Percentiles rank a stretch among this genome's conserved stretches.
Evolutionary conservation across 257 asterid genomes (phyloP).

Genomic region (Solanum neorickii): DNA sequence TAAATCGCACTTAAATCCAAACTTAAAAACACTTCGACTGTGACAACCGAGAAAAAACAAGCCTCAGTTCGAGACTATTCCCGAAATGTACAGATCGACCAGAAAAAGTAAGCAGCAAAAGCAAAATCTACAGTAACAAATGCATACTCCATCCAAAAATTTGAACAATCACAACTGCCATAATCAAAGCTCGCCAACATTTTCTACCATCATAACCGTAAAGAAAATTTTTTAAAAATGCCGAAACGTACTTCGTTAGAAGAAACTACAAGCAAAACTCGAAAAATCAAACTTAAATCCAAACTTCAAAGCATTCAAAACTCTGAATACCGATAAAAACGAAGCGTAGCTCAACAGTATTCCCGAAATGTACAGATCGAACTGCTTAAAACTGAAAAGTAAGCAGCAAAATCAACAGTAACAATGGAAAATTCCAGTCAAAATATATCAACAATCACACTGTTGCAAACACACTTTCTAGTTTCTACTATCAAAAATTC

Average conservation of each 20-base stretch:
- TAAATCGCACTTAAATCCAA: not conserved
- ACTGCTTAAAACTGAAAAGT: not conserved
- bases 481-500: not conserved
- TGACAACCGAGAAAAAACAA: not conserved
- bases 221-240: not conserved
- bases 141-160: not conserved
- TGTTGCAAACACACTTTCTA: not conserved
- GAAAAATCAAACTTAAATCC: not conserved
- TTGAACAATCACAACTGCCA: not conserved
- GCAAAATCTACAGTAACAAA: not conserved
- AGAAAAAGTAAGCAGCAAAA: not conserved
- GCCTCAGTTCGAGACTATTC: not conserved
- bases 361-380: slow-evolving; percentile 12
- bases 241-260: not conserved
- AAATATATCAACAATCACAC: not conserved
- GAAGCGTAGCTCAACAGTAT: not conserved
- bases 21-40: not conserved
- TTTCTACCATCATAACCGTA: not conserved
- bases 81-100: slow-evolving; percentile 17
- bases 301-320: not conserved
- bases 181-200: not conserved
- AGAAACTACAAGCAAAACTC: not conserved
- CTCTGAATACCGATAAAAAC: not conserved
- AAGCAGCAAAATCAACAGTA: not conserved
- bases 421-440: not conserved